Base-by-base conservation (phyloP, 192 early-diverging fungal species). In the Rhizoclosmatium globosum region DNA sequence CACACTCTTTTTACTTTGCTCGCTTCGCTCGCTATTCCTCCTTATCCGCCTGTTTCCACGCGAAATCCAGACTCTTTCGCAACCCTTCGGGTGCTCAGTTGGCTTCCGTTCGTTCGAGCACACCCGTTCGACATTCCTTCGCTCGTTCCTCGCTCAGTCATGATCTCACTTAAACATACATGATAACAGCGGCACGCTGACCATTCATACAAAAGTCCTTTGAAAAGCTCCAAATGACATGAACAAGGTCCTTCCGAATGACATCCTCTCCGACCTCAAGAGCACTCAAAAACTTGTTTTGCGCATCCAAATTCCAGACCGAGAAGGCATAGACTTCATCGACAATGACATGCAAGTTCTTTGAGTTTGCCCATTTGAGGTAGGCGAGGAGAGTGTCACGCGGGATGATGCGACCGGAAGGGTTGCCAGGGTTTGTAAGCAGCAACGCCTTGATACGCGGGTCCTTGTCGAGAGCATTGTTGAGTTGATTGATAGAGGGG, bases 131-230 rank as follows among this genome's bases (percentile, higher is more conserved):
- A n/a, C n/a, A n/a, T n/a, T n/a, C n/a, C n/a, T n/a, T n/a, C n/a
- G n/a, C n/a, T n/a, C n/a, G n/a, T n/a, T n/a, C n/a, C n/a, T n/a
- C n/a, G n/a, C n/a, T n/a, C n/a, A n/a, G n/a, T 9, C 48, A 50
- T 9, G 4, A 50, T 50, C 48, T 15, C 48, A 68, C 43, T 3
- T 31, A 62, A 4, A 85, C 75, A 47, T 86, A 91, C 17, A 94
- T 72, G 21, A 89, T 58, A 64, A 87, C 89, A 31, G 90, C 94
- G 65, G 91, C 82, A 48, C 94, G 91, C 77, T 92, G 85, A 2
- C 94, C 94, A 78, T 92, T 93, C 46, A 93, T 80, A 19, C 89
- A 85, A 87, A 97, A 95, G 82, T 94, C 95, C 82, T 97, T 97
- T 75, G 92, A 93, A 73, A 97, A 79, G 23, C 92, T 90, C 82